phyloP scores from a whole-genome alignment of 768 basidiomycete species.

The Russula emetica region DNA sequence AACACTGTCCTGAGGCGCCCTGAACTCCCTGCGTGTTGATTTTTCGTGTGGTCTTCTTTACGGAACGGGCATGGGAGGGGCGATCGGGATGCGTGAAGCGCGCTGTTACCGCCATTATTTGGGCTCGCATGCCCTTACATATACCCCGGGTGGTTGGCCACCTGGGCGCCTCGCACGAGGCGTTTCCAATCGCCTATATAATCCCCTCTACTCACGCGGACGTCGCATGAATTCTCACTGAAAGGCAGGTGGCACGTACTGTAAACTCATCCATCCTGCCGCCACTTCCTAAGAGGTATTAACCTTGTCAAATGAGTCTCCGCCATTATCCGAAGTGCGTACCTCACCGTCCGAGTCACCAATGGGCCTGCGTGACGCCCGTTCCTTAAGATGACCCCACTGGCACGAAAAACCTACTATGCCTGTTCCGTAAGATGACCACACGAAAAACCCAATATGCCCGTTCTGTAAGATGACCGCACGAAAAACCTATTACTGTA shows the following conservation, averaged over 20 bases:
- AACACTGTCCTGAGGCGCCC: slow-evolving; percentile 3
- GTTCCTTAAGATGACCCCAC: too few species aligned
- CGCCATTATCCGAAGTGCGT: slow-evolving; percentile 4
- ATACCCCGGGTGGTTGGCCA: background rate
- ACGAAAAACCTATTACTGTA: too few species aligned
- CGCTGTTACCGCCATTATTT: slow-evolving; percentile 3
- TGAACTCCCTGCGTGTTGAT: slow-evolving; percentile 22
- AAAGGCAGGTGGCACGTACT: background rate
- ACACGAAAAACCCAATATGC: too few species aligned
- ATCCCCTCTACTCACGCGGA: slow-evolving; percentile 10
- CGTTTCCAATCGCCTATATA: slow-evolving; percentile 19
- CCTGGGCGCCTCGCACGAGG: slow-evolving; percentile 20
- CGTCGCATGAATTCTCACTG: slow-evolving; percentile 1
- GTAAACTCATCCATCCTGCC: background rate
- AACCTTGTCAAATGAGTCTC: slow-evolving; percentile 4
- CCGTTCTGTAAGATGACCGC: too few species aligned
- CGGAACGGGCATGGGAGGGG: slow-evolving; percentile 18
- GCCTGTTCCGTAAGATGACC: too few species aligned
- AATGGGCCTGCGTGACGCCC: too few species aligned
- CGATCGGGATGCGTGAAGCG: slow-evolving; percentile 10
- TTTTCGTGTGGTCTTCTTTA: slow-evolving; percentile 7
- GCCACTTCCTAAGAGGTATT: background rate
- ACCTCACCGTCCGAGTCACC: background rate
- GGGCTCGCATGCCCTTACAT: background rate
- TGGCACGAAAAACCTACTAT: too few species aligned